These are phyloP conservation scores for Rhynchosporium agropyri DNA, from an alignment of 2,329 filamentous ascomycete species.

Conservation along the genomic window DNA sequence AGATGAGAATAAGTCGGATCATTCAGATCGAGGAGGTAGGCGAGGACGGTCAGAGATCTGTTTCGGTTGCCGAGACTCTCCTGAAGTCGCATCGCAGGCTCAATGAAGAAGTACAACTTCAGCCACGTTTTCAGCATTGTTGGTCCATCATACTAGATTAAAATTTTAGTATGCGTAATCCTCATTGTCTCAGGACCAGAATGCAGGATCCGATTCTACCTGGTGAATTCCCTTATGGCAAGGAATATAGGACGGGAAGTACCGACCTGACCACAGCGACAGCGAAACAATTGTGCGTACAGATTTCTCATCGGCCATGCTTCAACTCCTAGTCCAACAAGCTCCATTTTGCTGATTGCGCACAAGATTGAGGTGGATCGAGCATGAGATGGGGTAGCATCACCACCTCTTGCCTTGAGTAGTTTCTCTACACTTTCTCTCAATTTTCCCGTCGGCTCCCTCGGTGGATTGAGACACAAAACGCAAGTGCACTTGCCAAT, in stretches of 20 bases:
- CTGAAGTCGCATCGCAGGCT: neutral
- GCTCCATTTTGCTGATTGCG: neutral
- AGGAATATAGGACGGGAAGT: no score
- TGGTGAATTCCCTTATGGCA: no score
- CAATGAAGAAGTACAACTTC: constrained; percentile 3
- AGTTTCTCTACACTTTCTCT: neutral
- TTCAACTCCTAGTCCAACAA: neutral
- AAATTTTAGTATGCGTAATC: no score
- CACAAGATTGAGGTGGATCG: neutral
- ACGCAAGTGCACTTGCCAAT: constrained; percentile 11
- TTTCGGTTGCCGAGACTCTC: constrained; percentile 2
- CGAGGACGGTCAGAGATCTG: constrained; percentile 6
- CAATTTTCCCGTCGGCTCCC: neutral
- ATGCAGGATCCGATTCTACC: no score
- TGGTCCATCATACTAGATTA: constrained; percentile 1
- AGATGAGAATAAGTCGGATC: neutral
- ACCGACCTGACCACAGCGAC: neutral
- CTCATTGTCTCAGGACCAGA: no score
- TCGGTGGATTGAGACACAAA: neutral
- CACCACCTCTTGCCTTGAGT: neutral
- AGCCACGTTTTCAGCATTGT: constrained; percentile 7
- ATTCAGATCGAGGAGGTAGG: neutral
- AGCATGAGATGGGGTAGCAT: neutral
- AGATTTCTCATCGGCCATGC: neutral
- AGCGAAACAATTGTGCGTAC: neutral